Base-by-base conservation (phyloP, 306 rosid species). In the Geum urbanum region DNA sequence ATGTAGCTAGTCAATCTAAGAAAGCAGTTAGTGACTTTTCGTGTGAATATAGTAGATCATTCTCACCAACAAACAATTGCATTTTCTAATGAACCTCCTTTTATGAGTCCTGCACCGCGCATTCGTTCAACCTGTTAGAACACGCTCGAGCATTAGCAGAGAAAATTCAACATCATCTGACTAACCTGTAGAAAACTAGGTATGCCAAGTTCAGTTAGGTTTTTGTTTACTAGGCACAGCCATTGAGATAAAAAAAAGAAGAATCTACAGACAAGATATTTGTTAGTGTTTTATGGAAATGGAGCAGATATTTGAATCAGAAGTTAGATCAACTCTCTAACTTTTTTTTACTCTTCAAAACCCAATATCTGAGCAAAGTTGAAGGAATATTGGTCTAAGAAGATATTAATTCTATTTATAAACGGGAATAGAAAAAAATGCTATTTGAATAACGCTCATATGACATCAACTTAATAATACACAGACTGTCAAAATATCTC, bases 51-150 rank as follows among this genome's bases (percentile, higher is more conserved):
- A 63, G 74, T 40, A 75, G 62, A 77, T 81, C 15, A 88, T 96
- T 68, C 80, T 80, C 22, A 90, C 97, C 98, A 86, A 73, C 97
- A 90, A 63, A 92, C 90, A 67, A 92, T 71, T 67, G 97, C 96
- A 83, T 90, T 88, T 74, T 88, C 87, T 64, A 85, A 79, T 18
- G 87, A 82, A 68, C 98, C 98, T 14, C 97, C 98, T 82, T 75
- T 88, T 71, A 90, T 88, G 69, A 92, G 89, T 79, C 98, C 98
- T 74, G 83, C 81, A 69, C 72, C 63, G 63, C 80, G 91, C 91
- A 90, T 85, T 79, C 79, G 80, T 86, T 92, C 91, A 63, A 90
- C 82, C 98, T 92, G 81, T 72, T 74, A 78, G 63, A 75, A 32
- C 24, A 66, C 19, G 44, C 49, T 62, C 63, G 18, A 63, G 50